Evolutionary conservation across 768 basidiomycete genomes (phyloP).

Genomic region (Daedalea quercina): DNA sequence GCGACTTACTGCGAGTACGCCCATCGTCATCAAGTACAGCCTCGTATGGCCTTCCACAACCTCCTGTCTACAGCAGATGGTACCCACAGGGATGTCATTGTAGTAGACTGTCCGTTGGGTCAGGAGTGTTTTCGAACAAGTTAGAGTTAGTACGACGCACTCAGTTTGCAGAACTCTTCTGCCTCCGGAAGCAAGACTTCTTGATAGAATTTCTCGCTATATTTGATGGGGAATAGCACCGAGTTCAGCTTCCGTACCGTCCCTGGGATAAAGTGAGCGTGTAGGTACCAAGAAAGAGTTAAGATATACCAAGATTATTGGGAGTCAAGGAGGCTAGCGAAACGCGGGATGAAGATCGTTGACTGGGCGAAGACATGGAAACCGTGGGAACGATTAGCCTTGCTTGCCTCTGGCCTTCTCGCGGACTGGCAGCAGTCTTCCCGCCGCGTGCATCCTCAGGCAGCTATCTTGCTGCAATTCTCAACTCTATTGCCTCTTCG

Average conservation of each 20-base stretch:
- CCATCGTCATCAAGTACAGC: conserved; percentile 90
- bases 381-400: conserved; percentile 14
- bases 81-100: conserved; percentile 89
- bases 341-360: conserved; percentile 35
- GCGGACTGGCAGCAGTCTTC: neutral
- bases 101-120: conserved; percentile 62
- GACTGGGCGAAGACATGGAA: conserved; percentile 24
- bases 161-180: conserved; percentile 83
- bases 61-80: conserved; percentile 81
- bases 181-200: conserved; percentile 71
- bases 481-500: neutral
- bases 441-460: neutral
- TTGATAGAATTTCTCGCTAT: conserved; percentile 83
- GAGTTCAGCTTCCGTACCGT: conserved; percentile 58
- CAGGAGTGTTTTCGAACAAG: neutral
- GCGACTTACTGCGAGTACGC: conserved; percentile 70
- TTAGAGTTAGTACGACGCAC: conserved; percentile 38
- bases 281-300: conserved; percentile 51
- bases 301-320: conserved; percentile 71
- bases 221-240: conserved; percentile 85
- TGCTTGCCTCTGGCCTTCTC: neutral
- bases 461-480: neutral
- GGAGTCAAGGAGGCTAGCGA: conserved; percentile 68
- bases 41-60: conserved; percentile 46
- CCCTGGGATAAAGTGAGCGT: conserved; percentile 45